Percentiles rank a stretch among this genome's conserved stretches.
These are phyloP conservation scores for Neoascochyta sp. DNA, from an alignment of 2,329 filamentous ascomycete genomes.

Conservation along the genomic window DNA sequence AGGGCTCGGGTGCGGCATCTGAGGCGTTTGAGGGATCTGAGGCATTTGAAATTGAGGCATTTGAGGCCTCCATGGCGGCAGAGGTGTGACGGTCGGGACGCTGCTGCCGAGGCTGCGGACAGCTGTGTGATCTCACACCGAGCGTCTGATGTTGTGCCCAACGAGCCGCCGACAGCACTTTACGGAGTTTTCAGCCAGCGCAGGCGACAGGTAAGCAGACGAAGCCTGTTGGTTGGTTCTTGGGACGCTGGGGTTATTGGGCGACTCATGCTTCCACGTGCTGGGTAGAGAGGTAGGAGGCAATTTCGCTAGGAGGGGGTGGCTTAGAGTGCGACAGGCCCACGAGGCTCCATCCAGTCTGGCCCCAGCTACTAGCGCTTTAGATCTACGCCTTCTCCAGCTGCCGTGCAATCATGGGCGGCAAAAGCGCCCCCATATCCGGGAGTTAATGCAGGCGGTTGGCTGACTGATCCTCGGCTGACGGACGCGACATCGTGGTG, in stretches of 20 bases:
- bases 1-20: constrained; percentile 5
- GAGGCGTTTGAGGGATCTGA: too few species aligned
- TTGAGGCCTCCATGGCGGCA: constrained; percentile 7
- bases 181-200: too few species aligned
- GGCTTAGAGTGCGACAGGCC: constrained; percentile 11
- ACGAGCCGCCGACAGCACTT: too few species aligned
- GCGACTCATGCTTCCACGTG: constrained; percentile 10
- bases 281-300: constrained; percentile 7
- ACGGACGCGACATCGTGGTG: constrained; percentile 1
- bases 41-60: too few species aligned
- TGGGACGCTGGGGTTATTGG: constrained; percentile 8
- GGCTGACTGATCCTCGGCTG: constrained; percentile 4
- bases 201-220: constrained; percentile 7
- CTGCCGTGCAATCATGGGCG: constrained; percentile 5
- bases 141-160: constrained; percentile 3
- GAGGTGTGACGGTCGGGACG: constrained; percentile 2
- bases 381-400: constrained; percentile 5
- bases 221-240: constrained; percentile 8
- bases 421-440: constrained; percentile 6
- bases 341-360: constrained; percentile 4
- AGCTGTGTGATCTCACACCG: constrained; percentile 5
- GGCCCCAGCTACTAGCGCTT: constrained; percentile 8
- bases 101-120: constrained; percentile 7
- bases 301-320: constrained; percentile 8
- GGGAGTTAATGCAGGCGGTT: constrained; percentile 7